A percentile compares a stretch with the other conserved stretches of the same genome.
Conservation (phyloP, 2,329 filamentous ascomycete genomes). For the Helotiales sp. region DNA sequence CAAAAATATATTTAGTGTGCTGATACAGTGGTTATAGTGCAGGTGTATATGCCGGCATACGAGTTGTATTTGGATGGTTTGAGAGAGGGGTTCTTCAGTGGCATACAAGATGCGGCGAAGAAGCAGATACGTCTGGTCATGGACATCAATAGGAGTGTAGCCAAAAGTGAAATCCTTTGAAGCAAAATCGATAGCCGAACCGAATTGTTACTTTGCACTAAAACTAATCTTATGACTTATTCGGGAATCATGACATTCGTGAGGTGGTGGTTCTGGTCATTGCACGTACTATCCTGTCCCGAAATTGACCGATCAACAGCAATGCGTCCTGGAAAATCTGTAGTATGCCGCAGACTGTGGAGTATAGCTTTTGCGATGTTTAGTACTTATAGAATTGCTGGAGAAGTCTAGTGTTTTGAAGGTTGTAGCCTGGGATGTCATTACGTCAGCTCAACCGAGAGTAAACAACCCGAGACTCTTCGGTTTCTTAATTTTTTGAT, state of each 20-base stretch:
- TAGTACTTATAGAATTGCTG: background rate
- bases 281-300: background rate
- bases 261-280: too few species aligned
- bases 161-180: background rate
- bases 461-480: background rate
- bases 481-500: too few species aligned
- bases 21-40: background rate
- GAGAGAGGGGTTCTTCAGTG: constrained; percentile 7
- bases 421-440: background rate
- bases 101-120: background rate
- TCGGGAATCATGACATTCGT: too few species aligned
- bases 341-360: background rate
- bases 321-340: too few species aligned
- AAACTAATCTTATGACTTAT: too few species aligned
- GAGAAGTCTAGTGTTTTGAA: background rate
- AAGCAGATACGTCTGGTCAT: constrained; percentile 4
- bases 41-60: constrained; percentile 15
- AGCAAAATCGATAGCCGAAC: background rate
- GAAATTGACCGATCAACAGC: background rate
- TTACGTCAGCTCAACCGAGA: background rate
- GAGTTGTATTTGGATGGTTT: constrained; percentile 8
- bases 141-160: background rate
- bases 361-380: background rate
- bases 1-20: background rate
- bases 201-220: background rate